A percentile compares a stretch with the other conserved stretches of the same genome.
These are phyloP conservation scores for Apodospora peruviana DNA, from an alignment of 495 filamentous ascomycete genomes.

Conservation along the genomic window DNA sequence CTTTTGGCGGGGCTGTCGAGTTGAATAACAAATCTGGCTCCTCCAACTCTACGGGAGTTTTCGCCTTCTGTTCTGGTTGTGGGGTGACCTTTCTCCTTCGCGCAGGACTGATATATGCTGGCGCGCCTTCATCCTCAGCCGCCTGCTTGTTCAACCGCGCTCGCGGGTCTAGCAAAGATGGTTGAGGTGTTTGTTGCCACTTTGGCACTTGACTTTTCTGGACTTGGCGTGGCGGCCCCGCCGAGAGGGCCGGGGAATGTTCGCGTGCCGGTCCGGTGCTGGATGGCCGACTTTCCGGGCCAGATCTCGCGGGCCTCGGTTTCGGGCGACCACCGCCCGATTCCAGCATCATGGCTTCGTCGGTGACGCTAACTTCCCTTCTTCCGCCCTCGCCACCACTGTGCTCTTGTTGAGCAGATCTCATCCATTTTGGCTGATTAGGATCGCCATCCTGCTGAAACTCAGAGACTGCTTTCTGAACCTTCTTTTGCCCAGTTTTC, in stretches of 20 bases:
- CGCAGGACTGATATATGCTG: conserved; percentile 87
- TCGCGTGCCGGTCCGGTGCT: conserved; percentile 29
- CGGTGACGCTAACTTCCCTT: conserved; percentile 51
- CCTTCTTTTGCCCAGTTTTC: conserved; percentile 88
- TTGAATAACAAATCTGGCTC: conserved; percentile 56
- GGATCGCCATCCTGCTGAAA: conserved; percentile 73
- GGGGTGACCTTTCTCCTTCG: conserved; percentile 63
- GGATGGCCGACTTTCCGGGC: conserved; percentile 17
- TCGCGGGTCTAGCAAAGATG: conserved; percentile 46
- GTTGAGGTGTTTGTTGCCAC: conserved; percentile 42
- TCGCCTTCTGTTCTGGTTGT: conserved; percentile 32
- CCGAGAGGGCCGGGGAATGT: conserved; percentile 42
- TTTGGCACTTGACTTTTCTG: conserved; percentile 26
- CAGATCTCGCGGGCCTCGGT: conserved; percentile 25
- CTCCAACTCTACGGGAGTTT: conserved; percentile 37
- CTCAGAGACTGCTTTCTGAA: conserved; percentile 91
- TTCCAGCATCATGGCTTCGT: conserved; percentile 92
- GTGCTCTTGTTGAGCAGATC: conserved; percentile 49
- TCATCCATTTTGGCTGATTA: conserved; percentile 93
- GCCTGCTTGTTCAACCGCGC: conserved; percentile 61
- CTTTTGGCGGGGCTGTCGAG: conserved; percentile 22
- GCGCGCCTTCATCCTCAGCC: conserved; percentile 73
- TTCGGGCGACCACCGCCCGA: conserved; percentile 46
- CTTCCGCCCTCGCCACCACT: conserved; percentile 8
- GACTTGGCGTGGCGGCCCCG: conserved; percentile 11